Percentiles rank a stretch among this genome's conserved stretches.
phyloP scores from a whole-genome alignment of 208 protist species.

The Crithidia mellificae region DNA sequence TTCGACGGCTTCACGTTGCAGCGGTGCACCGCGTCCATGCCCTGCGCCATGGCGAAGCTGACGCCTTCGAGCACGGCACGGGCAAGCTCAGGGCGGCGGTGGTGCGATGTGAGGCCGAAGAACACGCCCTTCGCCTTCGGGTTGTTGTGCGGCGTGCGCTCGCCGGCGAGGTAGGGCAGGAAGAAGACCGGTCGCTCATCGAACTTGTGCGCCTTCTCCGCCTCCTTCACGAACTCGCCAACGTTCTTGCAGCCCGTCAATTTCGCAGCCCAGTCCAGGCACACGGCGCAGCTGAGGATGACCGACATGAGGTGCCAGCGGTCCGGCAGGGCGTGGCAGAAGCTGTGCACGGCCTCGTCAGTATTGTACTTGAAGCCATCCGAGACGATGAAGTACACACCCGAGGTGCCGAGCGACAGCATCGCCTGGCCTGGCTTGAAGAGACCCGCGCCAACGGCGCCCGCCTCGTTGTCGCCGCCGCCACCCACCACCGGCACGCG shows the following conservation, averaged over 20 bases:
- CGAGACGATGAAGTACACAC: constrained; percentile 83
- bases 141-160: constrained; percentile 82
- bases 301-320: constrained; percentile 84
- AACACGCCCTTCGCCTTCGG: constrained; percentile 75
- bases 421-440: constrained; percentile 75
- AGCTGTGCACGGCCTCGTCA: constrained; percentile 78
- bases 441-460: constrained; percentile 66
- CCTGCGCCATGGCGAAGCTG: constrained; percentile 70
- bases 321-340: constrained; percentile 75
- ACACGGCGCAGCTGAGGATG: constrained; percentile 78
- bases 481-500: constrained; percentile 63
- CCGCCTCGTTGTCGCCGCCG: constrained; percentile 78
- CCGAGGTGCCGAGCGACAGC: constrained; percentile 82
- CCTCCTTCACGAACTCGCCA: constrained; percentile 57
- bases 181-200: constrained; percentile 65
- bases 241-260: constrained; percentile 67
- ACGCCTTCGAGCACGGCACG: constrained; percentile 74
- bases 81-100: constrained; percentile 58
- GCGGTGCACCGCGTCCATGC: constrained; percentile 78
- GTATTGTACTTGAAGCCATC: constrained; percentile 77
- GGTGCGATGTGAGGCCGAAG: constrained; percentile 71
- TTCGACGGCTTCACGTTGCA: constrained; percentile 58
- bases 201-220: constrained; percentile 51
- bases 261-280: constrained; percentile 71
- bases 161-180: constrained; percentile 71